Evolutionary conservation across 495 filamentous ascomycete genomes (phyloP).

Genomic region (Xylaria telfairii): DNA sequence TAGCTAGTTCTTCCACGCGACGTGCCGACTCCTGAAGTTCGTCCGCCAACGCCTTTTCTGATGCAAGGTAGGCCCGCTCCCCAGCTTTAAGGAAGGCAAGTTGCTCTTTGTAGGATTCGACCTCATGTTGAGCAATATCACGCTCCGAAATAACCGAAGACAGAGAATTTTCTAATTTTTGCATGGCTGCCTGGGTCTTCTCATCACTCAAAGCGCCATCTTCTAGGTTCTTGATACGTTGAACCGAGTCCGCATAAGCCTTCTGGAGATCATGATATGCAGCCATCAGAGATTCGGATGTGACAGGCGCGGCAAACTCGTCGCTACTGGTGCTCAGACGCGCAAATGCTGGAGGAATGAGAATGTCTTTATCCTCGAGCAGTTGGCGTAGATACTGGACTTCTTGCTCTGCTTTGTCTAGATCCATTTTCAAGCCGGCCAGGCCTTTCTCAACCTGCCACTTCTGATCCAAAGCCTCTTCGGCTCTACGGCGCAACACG

Average conservation of each 20-base stretch:
- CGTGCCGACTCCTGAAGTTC: slow-evolving; percentile 74
- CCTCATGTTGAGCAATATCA: slow-evolving; percentile 68
- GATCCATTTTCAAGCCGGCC: slow-evolving; percentile 91
- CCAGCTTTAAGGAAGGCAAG: slow-evolving; percentile 66
- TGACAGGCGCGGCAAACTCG: slow-evolving; percentile 47
- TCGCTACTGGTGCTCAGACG: slow-evolving; percentile 49
- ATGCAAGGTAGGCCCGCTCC: slow-evolving; percentile 66
- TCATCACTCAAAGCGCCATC: slow-evolving; percentile 49
- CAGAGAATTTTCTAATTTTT: slow-evolving; percentile 67
- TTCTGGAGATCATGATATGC: slow-evolving; percentile 81
- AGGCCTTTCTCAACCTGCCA: slow-evolving; percentile 96
- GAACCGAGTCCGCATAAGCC: slow-evolving; percentile 58
- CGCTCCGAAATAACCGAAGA: slow-evolving; percentile 73
- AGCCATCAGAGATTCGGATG: slow-evolving; percentile 75
- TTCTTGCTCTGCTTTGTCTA: slow-evolving; percentile 94
- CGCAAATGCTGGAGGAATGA: slow-evolving; percentile 63
- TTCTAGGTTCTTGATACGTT: slow-evolving; percentile 63
- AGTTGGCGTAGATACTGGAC: slow-evolving; percentile 79
- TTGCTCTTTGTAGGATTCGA: slow-evolving; percentile 62
- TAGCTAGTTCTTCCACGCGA: slow-evolving; percentile 77
- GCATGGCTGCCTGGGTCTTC: slow-evolving; percentile 63
- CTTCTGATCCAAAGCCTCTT: slow-evolving; percentile 95
- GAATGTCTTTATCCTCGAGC: slow-evolving; percentile 86
- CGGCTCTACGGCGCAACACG: slow-evolving; percentile 81
- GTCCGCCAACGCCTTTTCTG: slow-evolving; percentile 66